Evolutionary conservation across 2,329 filamentous ascomycete genomes (phyloP), one percentile per base, ranked within the genome.

Genomic region (Aspergillus candidus): DNA sequence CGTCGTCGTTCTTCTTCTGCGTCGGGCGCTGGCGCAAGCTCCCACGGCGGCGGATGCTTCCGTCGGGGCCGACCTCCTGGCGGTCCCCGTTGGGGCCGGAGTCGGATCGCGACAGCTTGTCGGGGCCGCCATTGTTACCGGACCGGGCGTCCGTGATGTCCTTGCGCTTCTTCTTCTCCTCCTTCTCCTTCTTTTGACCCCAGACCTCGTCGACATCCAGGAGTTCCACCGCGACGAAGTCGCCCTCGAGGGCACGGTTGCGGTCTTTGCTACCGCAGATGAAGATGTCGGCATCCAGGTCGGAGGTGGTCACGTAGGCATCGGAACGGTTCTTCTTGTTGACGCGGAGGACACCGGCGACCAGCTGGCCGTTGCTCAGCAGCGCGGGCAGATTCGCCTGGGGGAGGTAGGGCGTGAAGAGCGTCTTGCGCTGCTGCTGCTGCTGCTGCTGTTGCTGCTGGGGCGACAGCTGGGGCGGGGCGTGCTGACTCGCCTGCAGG

Each of bases 251-350:
- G 43, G 93, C 93, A 68, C 93, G 86, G 68, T 98, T 98, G 55
- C 93, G 86, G 66, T 98, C 93, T 69, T 98, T 98, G 77, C 91
- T 97, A 65, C 93, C 93, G 65, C 93, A 98, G 61, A 98, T 98
- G 71, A 98, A 98, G 62, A 98, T 98, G 65, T 98, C 93, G 35
- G 93, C 91, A 69, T 97, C 93, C 38, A 98, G 78, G 48, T 98
- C 93, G 49, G 86, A 83, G 11, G 89, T 95, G 10, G 93, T 93
- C 43, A 98, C 93, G 60, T 98, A 98, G 22, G 93, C 93, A 69
- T 98, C 93, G 59, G 91, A 97, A 52, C 93, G 85, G 71, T 98
- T 98, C 78, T 98, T 98, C 77, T 97, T 98, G 80, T 98, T 98
- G 54, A 98, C 93, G 48, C 93, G 87, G 41, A 98, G 84, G 56